Base-by-base conservation (phyloP, 306 rosid genomes). In the Abrus pulchellus region DNA sequence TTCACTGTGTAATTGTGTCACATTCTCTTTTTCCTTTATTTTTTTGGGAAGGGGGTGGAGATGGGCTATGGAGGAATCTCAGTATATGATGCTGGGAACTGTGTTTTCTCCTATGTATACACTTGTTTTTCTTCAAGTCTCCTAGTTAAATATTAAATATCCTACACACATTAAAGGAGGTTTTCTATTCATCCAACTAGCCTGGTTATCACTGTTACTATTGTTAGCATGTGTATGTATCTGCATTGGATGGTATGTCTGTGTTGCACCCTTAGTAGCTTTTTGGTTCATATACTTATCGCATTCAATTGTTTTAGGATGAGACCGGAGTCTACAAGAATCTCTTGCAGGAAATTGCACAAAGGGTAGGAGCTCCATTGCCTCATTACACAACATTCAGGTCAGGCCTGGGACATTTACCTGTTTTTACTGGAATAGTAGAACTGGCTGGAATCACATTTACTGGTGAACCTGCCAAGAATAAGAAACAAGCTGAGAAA, bases 301-400 rank as follows among this genome's bases (percentile, higher is more conserved):
- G 5, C 12, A 53, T 67, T 54, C 57, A 10, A 38, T 57, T 5
- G 53, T 82, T 61, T 55, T 68, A 92, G 98, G 98, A 92, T 74
- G 98, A 94, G 79, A 94, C 98, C 4, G 98, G 98, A 73, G 96
- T 94, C 73, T 94, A 94, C 92, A 92, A 92, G 89, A 94, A 92
- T 78, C 96, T 92, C 83, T 78, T 94, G 77, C 97, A 92, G 88
- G 98, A 94, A 88, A 92, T 94, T 65, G 94, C 98, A 53, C 98
- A 94, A 72, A 85, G 98, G 82, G 98, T 94, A 50, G 97, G 96
- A 84, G 97, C 98, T 76, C 98, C 97, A 20, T 86, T 94, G 84
- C 98, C 97, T 20, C 97, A 89, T 40, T 94, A 94, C 84, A 90
- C 92, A 59, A 94, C 98, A 55, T 94, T 57, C 88, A 90, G 98